Evolutionary conservation across 129 eudicot genomes (phyloP), one percentile per base, ranked within the genome.

Genomic region (Tagetes erecta): DNA sequence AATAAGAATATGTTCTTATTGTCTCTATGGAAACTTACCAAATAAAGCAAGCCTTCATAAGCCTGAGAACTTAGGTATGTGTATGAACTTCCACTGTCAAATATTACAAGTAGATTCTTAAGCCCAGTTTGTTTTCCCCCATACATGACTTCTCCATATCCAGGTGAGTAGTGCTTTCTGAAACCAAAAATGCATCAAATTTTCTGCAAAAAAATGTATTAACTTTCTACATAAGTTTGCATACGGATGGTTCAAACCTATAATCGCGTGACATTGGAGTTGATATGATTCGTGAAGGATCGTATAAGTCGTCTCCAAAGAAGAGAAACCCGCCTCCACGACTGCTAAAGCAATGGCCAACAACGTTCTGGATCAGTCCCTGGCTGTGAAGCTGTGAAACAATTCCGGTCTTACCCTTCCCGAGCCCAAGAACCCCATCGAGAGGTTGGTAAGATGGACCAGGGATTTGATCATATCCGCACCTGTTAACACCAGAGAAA

Each of bases 1-100:
- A 34, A 9, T 33, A 34, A 34, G 0, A 33, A 59, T 34, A 59
- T 52, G n/a, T 52, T 4, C 9, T 31, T 3, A 59, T 59, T 3
- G 10, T 59, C 10, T 59, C 1, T 3, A 56, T 9, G 35, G 70
- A 50, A 41, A 78, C 86, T 80, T 59, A 88, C 99, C 83, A 80
- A 71, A 70, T 89, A 71, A 72, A 91, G 82, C 10, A 86, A 56
- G 53, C 84, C 70, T 46, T 88, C 86, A 55, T 91, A 91, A 59
- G 91, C 86, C 71, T 78, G 82, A 8, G 90, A 80, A 80, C 78
- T 85, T 53, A 95, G 82, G 80, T 95, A 91, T 5, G 90, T 95
- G 73, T 78, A 95, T n/a, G 99, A 88, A 78, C 99, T 95, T 67
- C 99, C 99, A 82, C 99, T 95, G 85, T 91, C 99, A 71, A 95